These are phyloP conservation scores for Collybiopsis confluens DNA, from an alignment of 768 basidiomycete genomes.

Conservation along the genomic window DNA sequence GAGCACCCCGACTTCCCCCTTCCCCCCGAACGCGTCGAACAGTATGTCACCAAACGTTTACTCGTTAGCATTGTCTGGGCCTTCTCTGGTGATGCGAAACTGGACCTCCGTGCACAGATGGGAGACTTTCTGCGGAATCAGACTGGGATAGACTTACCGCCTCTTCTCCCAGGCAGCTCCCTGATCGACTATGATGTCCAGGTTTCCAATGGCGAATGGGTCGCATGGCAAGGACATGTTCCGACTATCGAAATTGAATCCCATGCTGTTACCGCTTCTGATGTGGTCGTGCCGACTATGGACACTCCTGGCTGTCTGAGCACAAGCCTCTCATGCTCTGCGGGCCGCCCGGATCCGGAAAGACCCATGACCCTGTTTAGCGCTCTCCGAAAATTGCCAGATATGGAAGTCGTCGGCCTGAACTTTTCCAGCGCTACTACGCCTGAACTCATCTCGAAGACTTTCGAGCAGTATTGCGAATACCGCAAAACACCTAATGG, in stretches of 20 bases:
- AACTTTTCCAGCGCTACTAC: conserved; percentile 99
- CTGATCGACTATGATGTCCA: conserved; percentile 96
- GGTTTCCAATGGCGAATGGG: conserved; percentile 81
- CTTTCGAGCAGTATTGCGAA: conserved; percentile 99
- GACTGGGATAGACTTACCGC: conserved; percentile 87
- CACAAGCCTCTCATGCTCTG: conserved; percentile 98
- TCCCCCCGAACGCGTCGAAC: conserved; percentile 75
- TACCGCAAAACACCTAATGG: conserved; percentile 98
- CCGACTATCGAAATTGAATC: conserved; percentile 96
- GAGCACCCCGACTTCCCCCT: conserved; percentile 96
- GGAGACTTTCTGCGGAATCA: conserved; percentile 82
- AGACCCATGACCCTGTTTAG: conserved; percentile 99
- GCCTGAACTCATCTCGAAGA: conserved; percentile 96
- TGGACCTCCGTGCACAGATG: conserved; percentile 84
- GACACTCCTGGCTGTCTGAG: conserved; percentile 98
- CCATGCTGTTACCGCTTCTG: conserved; percentile 91
- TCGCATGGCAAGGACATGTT: conserved; percentile 86
- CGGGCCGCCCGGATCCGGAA: conserved; percentile 99
- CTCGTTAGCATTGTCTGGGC: conserved; percentile 96
- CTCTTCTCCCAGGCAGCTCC: conserved; percentile 68
- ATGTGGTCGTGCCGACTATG: conserved; percentile 96
- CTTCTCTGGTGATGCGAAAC: conserved; percentile 93
- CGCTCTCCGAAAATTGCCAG: conserved; percentile 92
- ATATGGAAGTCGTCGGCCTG: conserved; percentile 98
- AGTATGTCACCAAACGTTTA: conserved; percentile 86